Evolutionary conservation across 768 basidiomycete species (phyloP), one percentile per base, ranked within the genome.

Genomic region (Mycena maculata): DNA sequence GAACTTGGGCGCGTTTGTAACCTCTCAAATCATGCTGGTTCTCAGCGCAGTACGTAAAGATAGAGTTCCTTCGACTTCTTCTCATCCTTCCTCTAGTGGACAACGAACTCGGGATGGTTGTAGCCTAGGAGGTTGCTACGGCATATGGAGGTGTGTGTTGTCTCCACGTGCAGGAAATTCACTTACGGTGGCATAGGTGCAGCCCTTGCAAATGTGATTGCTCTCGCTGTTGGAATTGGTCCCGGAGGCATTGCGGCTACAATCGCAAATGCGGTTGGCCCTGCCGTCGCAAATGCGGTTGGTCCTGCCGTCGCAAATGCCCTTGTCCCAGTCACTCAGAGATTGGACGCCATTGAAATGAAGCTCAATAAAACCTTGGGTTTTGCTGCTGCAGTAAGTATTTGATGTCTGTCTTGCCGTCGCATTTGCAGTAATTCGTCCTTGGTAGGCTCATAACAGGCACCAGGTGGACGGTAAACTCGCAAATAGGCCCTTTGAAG

Each of bases 401-500:
- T 16, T 44, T 44, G n/a, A 18, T 44, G 42, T 18, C 42, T 44
- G 42, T 18, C 42, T 44, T 18, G 42, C 42, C 16, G n/a, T 18
- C 42, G 6, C 42, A 44, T 44, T 16, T 44, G n/a, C 18, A 44
- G 15, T 44, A 9, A 44, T 44, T 44, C 42, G 16, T 44, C 15
- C 42, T 18, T 44, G 9, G 7, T 53, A 53, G 50, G 50, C 50
- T 16, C 50, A 49, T 31, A 53, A 53, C 33, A 53, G 50, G 31
- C 31, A 53, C 31, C 50, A 53, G 31, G 50, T 33, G 22, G 31
- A 36, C n/a, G 50, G 50, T 53, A 53, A 36, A 20, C 31, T 53
- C n/a, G 31, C 50, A 53, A 33, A 53, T 36, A 36, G 50, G 50
- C 33, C 50, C 50, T 53, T 53, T 38, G 50, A 53, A 53, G 50